A percentile compares a stretch with the other conserved stretches of the same genome.
Evolutionary conservation across 2,329 filamentous ascomycete genomes (phyloP).

Genomic region (Corinectria fuckeliana): DNA sequence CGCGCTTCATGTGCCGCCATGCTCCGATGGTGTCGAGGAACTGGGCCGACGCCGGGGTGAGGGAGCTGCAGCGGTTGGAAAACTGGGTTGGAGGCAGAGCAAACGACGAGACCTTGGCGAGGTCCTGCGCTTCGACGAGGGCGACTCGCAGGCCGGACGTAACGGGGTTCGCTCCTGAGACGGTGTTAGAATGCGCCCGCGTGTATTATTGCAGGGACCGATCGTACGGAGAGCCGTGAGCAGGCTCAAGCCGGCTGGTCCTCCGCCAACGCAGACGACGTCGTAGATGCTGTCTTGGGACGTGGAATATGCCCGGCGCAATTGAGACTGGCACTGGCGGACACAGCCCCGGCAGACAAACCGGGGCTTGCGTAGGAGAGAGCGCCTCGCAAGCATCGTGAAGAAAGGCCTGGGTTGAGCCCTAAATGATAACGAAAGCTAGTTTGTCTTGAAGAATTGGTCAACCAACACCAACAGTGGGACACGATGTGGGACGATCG

Average conservation of each 20-base stretch:
- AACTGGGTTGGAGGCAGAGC: conserved; percentile 71
- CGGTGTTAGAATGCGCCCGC: background rate
- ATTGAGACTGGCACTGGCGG: conserved; percentile 45
- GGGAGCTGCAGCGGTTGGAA: conserved; percentile 94
- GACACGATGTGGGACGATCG: conserved; percentile 25
- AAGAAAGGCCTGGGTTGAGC: conserved; percentile 4
- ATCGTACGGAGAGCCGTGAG: conserved; percentile 73
- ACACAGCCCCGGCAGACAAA: conserved; percentile 58
- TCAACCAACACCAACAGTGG: conserved; percentile 3
- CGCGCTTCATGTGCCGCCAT: conserved; percentile 76
- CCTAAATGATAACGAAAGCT: background rate
- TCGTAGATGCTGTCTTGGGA: conserved; percentile 79
- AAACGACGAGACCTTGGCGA: conserved; percentile 72
- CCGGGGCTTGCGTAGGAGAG: conserved; percentile 36
- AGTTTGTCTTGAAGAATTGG: conserved; percentile 20
- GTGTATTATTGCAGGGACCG: background rate
- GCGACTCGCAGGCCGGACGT: conserved; percentile 83
- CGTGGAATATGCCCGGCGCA: conserved; percentile 51
- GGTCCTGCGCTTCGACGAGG: conserved; percentile 87
- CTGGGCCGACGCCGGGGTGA: conserved; percentile 85
- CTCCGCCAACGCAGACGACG: conserved; percentile 89
- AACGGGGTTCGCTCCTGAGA: conserved; percentile 72
- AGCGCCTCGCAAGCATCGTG: conserved; percentile 39
- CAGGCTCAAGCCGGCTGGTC: conserved; percentile 86
- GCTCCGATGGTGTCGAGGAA: conserved; percentile 86